phyloP scores from a whole-genome alignment of 805 yeast genomes.

The Lipomyces chichibuensis region DNA sequence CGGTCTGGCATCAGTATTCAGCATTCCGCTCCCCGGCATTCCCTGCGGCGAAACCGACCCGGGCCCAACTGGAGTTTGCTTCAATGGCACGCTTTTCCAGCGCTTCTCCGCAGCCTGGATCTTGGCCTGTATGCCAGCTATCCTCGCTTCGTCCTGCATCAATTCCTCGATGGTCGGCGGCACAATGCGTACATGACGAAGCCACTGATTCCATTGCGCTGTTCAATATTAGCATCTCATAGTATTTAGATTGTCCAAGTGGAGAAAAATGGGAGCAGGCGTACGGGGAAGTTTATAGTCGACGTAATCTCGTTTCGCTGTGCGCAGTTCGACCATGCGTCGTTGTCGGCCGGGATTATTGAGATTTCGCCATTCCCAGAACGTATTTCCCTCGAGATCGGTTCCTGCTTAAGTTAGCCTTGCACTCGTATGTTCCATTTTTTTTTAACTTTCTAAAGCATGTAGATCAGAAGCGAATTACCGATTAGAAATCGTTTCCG shows the following conservation, averaged over 20 bases:
- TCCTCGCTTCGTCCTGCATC: constrained; percentile 59
- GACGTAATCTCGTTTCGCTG: constrained; percentile 53
- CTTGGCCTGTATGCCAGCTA: constrained; percentile 54
- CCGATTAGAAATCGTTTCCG: constrained; percentile 67
- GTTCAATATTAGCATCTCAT: constrained; percentile 5
- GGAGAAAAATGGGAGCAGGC: constrained; percentile 43
- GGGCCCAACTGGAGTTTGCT: constrained; percentile 20
- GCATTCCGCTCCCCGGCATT: constrained; percentile 22
- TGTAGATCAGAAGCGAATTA: neutral
- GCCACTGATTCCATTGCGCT: constrained; percentile 82
- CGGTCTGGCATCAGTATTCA: constrained; percentile 16
- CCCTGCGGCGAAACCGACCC: constrained; percentile 32
- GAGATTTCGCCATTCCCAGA: constrained; percentile 75
- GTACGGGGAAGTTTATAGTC: constrained; percentile 59
- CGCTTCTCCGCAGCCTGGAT: constrained; percentile 50
- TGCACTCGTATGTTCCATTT: neutral
- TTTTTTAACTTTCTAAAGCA: no score
- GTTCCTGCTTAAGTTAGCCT: constrained; percentile 51
- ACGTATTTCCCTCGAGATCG: constrained; percentile 81
- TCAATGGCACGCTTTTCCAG: constrained; percentile 46
- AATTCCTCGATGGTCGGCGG: constrained; percentile 70
- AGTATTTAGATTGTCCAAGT: constrained; percentile 31
- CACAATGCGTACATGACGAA: constrained; percentile 60
- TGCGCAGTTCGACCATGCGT: constrained; percentile 63
- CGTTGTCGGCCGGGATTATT: constrained; percentile 57